phyloP scores from a whole-genome alignment of 129 eudicot genomes.

The Tagetes erecta region DNA sequence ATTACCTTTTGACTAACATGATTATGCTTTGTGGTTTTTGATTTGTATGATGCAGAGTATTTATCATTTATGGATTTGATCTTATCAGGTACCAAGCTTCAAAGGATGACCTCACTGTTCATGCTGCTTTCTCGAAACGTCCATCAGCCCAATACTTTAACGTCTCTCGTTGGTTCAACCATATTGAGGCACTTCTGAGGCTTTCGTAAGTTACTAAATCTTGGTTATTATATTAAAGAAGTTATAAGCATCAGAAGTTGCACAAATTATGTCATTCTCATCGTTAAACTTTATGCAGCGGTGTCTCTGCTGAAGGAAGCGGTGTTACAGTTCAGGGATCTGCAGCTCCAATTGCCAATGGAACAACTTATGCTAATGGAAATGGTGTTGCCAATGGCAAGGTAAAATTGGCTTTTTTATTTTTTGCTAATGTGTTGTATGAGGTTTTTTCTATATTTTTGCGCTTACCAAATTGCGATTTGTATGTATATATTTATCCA shows the following conservation, averaged over 20 bases:
- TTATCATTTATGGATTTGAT: not conserved
- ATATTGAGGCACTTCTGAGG: constrained; percentile 85
- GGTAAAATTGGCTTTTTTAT: constrained; percentile 21
- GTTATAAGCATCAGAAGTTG: not conserved
- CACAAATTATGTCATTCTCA: not conserved
- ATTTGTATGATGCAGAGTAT: not conserved
- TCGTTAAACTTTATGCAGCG: constrained; percentile 39
- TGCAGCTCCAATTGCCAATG: constrained; percentile 63
- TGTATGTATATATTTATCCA: constrained; percentile 10
- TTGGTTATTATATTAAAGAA: too few relatives aligned
- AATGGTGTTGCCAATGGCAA: constrained; percentile 55
- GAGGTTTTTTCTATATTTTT: not conserved
- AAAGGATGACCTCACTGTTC: constrained; percentile 82
- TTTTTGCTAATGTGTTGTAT: not conserved
- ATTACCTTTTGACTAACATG: not conserved
- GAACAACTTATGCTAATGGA: too few relatives aligned
- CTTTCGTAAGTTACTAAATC: constrained; percentile 61
- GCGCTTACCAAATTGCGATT: not conserved
- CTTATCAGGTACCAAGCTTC: constrained; percentile 80
- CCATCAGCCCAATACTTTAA: constrained; percentile 74
- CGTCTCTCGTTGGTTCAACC: constrained; percentile 83
- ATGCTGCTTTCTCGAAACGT: constrained; percentile 57
- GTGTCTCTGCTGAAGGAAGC: constrained; percentile 85
- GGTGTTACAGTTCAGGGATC: constrained; percentile 80
- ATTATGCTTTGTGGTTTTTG: not conserved